These are phyloP conservation scores for Candida ponderosae DNA, from an alignment of 805 yeast genomes.

Conservation along the genomic window DNA sequence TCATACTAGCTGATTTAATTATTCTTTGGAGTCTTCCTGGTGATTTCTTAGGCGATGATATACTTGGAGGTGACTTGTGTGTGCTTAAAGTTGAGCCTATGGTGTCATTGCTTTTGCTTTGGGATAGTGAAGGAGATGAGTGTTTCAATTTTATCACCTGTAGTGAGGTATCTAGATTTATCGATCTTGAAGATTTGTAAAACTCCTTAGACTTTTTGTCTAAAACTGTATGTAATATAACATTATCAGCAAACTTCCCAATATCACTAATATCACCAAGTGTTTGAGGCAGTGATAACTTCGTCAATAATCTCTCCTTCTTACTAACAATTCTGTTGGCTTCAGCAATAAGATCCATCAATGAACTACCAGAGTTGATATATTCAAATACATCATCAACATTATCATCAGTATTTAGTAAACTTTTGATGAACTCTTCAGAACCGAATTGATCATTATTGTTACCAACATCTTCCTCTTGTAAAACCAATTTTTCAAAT, in stretches of 20 bases:
- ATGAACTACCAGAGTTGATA: conserved; percentile 12
- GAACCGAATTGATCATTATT: conserved; percentile 46
- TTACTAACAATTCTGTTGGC: conserved; percentile 13
- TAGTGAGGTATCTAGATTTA: conserved; percentile 5
- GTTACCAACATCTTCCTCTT: conserved; percentile 1
- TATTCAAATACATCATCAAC: conserved; percentile 13
- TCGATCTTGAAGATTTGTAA: too few relatives aligned
- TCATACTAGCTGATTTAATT: conserved; percentile 22
- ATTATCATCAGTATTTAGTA: conserved; percentile 20
- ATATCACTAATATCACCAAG: conserved; percentile 7
- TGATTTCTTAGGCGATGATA: conserved; percentile 10
- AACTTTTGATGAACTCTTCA: conserved; percentile 47
- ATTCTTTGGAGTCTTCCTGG: conserved; percentile 9
- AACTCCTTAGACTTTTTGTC: conserved; percentile 10
- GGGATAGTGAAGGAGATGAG: too few relatives aligned
- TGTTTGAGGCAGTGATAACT: conserved; percentile 15
- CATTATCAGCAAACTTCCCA: neutral
- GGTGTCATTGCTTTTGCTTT: too few relatives aligned
- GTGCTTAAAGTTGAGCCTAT: too few relatives aligned
- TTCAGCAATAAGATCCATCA: conserved; percentile 16
- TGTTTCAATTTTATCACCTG: conserved; percentile 7
- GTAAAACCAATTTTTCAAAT: conserved; percentile 22
- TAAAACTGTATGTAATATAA: conserved; percentile 8
- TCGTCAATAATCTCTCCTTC: conserved; percentile 13
- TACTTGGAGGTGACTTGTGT: too few relatives aligned